Base-by-base conservation (phyloP, 1,139 yeast genomes). In the Scheffersomyces stambukii region DNA sequence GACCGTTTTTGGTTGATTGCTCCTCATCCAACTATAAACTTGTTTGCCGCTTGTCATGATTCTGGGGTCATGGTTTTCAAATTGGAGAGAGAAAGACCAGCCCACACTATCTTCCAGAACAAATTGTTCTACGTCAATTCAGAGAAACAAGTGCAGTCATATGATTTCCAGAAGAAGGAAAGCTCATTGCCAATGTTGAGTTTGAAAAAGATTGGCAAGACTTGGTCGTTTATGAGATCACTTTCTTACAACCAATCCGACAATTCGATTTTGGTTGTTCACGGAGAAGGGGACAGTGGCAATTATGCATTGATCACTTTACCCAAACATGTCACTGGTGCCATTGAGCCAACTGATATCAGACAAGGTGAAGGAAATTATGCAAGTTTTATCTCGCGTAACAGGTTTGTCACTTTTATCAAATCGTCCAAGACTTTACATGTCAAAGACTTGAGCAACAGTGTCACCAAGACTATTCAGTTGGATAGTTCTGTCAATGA, bases 31-130 rank as follows among this genome's bases (percentile, higher is more conserved):
- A 67, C 72, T 28, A 81, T 89, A 57, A 91, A 91, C 55, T 70
- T 91, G 50, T 89, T 91, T 64, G 98, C 96, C 29, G 84, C 96
- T 21, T 93, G 96, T 50, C 97, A 91, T 59, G 98, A 93, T 58
- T 74, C 88, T 9, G 99, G 99, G 52, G 95, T 89, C 17, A 89
- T 91, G 95, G 95, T 93, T 31, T 93, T 93, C 74, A 93, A 93
- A 62, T 72, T 93, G 40, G 97, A 88, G 56, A 81, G 98, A 52
- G 99, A 93, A 68, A 79, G 98, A 56, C 98, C 98, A 13, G 96
- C 97, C 13, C 75, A 75, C 47, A 65, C 88, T 4, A 56, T 81
- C 23, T 77, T 76, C 61, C 93, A 83, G 52, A 75, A 76, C 49
- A 75, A 70, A 54, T 60, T 93, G 44, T 76, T 72, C 43, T 91